phyloP scores from a whole-genome alignment of 2,329 filamentous ascomycete genomes.

The Magnaporthiopsis incrustans region DNA sequence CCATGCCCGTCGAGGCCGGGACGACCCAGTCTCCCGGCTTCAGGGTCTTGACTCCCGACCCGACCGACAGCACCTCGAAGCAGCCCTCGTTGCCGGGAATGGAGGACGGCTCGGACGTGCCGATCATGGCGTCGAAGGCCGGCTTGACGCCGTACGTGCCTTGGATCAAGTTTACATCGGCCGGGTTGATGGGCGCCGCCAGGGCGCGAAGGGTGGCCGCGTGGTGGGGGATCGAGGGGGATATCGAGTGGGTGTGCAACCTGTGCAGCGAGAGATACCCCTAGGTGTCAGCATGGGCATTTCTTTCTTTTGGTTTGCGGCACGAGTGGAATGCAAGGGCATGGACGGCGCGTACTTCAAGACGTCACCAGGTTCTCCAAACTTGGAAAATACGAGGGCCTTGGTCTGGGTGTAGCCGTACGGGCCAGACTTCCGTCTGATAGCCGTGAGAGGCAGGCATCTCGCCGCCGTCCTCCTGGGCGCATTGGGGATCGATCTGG shows the following conservation, averaged over 20 bases:
- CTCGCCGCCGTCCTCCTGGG: not conserved
- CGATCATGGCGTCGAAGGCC: slow-evolving; percentile 62
- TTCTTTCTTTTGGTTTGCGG: not conserved
- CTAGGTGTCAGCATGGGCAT: not conserved
- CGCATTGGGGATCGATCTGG: not conserved
- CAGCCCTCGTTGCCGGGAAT: slow-evolving; percentile 88
- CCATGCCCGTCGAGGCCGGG: slow-evolving; percentile 72
- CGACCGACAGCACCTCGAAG: slow-evolving; percentile 74
- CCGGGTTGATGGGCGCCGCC: slow-evolving; percentile 88
- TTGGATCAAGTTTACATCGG: slow-evolving; percentile 97
- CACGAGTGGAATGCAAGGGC: not conserved
- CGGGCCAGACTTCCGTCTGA: slow-evolving; percentile 47
- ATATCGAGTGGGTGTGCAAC: slow-evolving; percentile 69
- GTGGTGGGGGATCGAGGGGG: slow-evolving; percentile 57
- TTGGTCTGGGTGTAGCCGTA: slow-evolving; percentile 83
- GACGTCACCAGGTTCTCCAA: slow-evolving; percentile 68
- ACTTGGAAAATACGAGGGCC: slow-evolving; percentile 66
- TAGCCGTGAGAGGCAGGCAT: slow-evolving; percentile 10
- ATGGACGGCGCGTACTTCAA: slow-evolving; percentile 37
- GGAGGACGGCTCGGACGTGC: slow-evolving; percentile 67
- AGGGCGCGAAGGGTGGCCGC: slow-evolving; percentile 77
- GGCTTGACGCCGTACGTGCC: slow-evolving; percentile 89
- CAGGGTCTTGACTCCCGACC: slow-evolving; percentile 46
- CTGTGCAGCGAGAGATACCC: slow-evolving; percentile 25
- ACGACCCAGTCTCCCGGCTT: slow-evolving; percentile 87